phyloP scores from a whole-genome alignment of 148 eudicot species.

The Selenicereus undatus region DNA sequence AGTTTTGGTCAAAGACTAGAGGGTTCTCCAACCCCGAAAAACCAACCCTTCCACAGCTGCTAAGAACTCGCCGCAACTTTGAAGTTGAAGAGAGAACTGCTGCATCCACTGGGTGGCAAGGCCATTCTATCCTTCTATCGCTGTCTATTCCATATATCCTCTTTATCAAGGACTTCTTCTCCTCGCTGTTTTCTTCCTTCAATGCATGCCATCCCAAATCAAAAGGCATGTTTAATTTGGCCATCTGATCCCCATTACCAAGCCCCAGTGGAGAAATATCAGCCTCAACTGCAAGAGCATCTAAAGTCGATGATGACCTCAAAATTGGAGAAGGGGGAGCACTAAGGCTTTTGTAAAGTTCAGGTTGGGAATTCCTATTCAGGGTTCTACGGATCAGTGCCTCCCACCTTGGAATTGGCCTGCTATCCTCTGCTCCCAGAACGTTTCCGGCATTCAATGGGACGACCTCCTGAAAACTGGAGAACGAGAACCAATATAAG shows the following conservation, averaged over 20 bases:
- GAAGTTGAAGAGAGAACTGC: constrained; percentile 34
- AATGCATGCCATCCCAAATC: constrained; percentile 21
- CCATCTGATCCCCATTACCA: constrained; percentile 21
- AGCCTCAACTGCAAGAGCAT: constrained; percentile 41
- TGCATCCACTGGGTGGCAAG: constrained; percentile 43
- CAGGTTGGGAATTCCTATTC: constrained; percentile 48
- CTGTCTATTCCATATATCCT: constrained; percentile 49
- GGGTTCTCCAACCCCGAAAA: constrained; percentile 41
- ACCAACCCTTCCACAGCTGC: constrained; percentile 52
- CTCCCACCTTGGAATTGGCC: constrained; percentile 82
- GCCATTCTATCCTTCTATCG: constrained; percentile 63
- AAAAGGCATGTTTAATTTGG: constrained; percentile 6
- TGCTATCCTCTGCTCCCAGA: constrained; percentile 73
- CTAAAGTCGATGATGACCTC: constrained; percentile 51
- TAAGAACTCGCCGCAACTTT: constrained; percentile 51
- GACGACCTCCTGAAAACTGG: constrained; percentile 93
- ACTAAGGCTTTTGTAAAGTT: constrained; percentile 57
- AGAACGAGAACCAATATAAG: constrained; percentile 9
- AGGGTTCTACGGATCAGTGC: constrained; percentile 61
- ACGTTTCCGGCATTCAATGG: constrained; percentile 88
- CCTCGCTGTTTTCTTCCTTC: constrained; percentile 20
- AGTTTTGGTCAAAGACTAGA: constrained; percentile 32
- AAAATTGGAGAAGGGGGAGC: constrained; percentile 72
- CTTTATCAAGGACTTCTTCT: constrained; percentile 40
- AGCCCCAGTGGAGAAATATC: constrained; percentile 28